Conservation (phyloP, 495 filamentous ascomycete species). For the Bacidia rubella region DNA sequence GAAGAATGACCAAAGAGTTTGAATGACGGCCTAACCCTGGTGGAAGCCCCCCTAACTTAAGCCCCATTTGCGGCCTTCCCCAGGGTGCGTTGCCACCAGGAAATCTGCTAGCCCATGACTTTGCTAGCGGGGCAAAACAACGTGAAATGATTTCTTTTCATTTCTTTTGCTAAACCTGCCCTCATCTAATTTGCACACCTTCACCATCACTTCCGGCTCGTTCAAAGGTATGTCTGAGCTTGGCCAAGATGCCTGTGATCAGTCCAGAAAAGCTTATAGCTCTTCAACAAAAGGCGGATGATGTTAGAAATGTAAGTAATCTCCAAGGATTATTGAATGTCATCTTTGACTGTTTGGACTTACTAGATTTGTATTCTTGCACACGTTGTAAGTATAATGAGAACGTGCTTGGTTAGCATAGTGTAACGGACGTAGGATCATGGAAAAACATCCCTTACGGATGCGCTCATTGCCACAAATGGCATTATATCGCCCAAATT, state of each 20-base stretch:
- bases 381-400: slow-evolving; percentile 58
- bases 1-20: no score
- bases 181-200: no score
- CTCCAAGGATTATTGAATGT: slow-evolving; percentile 18
- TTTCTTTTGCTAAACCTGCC: no score
- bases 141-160: no score
- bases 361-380: slow-evolving; percentile 92
- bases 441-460: slow-evolving; percentile 95
- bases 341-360: slow-evolving; percentile 8
- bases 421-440: slow-evolving; percentile 47
- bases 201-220: no score
- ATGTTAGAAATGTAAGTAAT: slow-evolving; percentile 71
- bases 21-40: no score
- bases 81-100: no score
- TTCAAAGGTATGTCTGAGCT: neutral
- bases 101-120: no score
- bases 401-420: neutral
- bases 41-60: no score
- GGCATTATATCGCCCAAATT: slow-evolving; percentile 97
- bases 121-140: no score
- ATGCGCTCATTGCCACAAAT: slow-evolving; percentile 94
- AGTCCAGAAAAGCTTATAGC: slow-evolving; percentile 72
- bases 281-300: slow-evolving; percentile 71
- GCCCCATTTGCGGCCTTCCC: no score
- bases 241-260: slow-evolving; percentile 65